Base-by-base conservation (phyloP, 2,329 filamentous ascomycete genomes). In the Botrytis fabae region DNA sequence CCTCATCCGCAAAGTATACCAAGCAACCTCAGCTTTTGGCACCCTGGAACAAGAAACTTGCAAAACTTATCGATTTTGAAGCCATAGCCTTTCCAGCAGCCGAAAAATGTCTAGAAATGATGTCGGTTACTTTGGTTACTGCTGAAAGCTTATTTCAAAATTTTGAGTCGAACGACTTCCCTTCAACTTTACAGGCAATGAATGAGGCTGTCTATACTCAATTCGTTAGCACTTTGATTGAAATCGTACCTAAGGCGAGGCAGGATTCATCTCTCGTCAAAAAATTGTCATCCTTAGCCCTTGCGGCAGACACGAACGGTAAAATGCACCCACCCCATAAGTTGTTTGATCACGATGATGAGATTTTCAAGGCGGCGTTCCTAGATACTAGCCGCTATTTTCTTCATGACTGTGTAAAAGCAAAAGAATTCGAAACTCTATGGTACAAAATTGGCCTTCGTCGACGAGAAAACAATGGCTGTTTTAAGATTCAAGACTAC, bases 281-380 rank as follows among this genome's bases (percentile, higher is more conserved):
- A 18, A 38, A 42, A 22, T 35, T 66, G 28, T 18, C 32, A 16
- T 46, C 69, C 54, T 68, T 73, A 22, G 6, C 40, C 40, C 38
- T 80, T 51, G 79, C 78, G 3, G 71, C 76, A 1, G 75, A 81
- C 61, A 76, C 72, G 66, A 70, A 75, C 25, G 32, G 65, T n/a
- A 73, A 54, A 2, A 73, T 80, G 44, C 72, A 68, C 22, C 65
- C 62, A 38, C 44, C 74, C 1, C 70, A 44, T 35, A 74, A 77
- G 16, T 54, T 81, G 9, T 81, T 75, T 38, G 78, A 81, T 46
- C 76, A 78, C 40, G 38, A 75, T 22, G 75, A 79, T 46, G 1
- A 25, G 32, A 75, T 80, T 22, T 81, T 80, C 40, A 20, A 44
- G 35, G 71, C 79, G 2, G 80, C 79, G 16, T 81, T 81, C 54